Evolutionary conservation across 805 yeast genomes (phyloP), one percentile per base, ranked within the genome.

Genomic region (Priceomyces carsonii): DNA sequence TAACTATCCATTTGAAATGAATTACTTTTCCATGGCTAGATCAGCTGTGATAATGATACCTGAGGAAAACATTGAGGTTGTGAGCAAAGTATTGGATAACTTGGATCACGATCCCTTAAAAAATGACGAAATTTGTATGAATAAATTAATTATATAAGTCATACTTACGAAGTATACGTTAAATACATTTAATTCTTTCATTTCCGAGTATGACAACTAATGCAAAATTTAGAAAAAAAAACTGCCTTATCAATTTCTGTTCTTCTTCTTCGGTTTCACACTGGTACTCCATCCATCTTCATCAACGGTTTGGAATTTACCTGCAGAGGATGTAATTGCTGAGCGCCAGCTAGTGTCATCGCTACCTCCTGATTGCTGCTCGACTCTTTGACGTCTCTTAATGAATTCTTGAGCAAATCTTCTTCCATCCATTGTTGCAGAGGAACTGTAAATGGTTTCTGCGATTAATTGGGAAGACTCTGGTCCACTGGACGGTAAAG

Each of bases 361-460:
- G 20, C 61, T 66, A 18, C 63, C 55, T n/a, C 40, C 44, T 37
- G 61, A 39, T 39, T 59, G 66, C 44, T 76, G 73, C 50, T 89
- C 97, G 38, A 87, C 90, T 32, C 68, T 73, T 41, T 73, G 74
- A 53, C 93, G 82, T 55, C 85, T 80, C 61, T 82, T 84, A 55
- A 83, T 70, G 57, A 93, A 93, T 54, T 93, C 99, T 38, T 75
- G 77, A 0, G 99, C 96, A 68, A 90, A 91, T 46, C 95, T 74
- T 55, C 96, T 80, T 16, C 98, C 98, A 58, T 93, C 96, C 85
- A 91, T 81, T 1, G 90, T 83, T 3, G 90, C 76, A 26, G 95
- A 84, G 41, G 88, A 85, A 17, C 93, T 80, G 64, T 88, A 89
- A 39, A 91, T 80, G 8, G 96, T 87, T 53, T 91, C 99, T 2